Evolutionary conservation across 192 early-diverging fungal species (phyloP).

Genomic region (Diversispora epigaea): DNA sequence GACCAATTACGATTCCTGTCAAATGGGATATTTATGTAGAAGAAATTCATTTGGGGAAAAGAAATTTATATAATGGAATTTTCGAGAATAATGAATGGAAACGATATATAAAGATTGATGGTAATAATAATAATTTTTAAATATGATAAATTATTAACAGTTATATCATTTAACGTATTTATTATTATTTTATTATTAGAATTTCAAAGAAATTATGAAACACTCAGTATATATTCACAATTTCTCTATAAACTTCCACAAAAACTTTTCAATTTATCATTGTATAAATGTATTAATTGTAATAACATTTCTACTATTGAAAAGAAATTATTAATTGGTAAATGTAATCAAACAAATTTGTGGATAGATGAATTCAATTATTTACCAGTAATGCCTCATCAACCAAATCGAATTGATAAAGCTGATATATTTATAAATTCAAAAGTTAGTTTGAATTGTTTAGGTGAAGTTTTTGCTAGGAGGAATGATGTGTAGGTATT

Average conservation of each 20-base stretch:
- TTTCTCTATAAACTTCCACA: slow-evolving; percentile 2
- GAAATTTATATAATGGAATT: background rate
- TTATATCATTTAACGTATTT: background rate
- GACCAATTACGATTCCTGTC: background rate
- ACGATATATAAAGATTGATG: slow-evolving; percentile 17
- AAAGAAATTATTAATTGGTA: background rate
- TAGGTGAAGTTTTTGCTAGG: background rate
- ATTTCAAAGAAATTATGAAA: background rate
- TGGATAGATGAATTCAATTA: background rate
- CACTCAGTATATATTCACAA: slow-evolving; percentile 1
- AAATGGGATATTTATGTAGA: slow-evolving; percentile 15
- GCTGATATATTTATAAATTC: slow-evolving; percentile 10
- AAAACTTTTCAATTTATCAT: background rate
- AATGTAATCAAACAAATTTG: slow-evolving; percentile 11
- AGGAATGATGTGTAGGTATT: background rate
- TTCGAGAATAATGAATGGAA: slow-evolving; percentile 2
- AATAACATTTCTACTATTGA: background rate
- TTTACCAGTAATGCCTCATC: slow-evolving; percentile 1
- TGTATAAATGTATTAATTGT: slow-evolving; percentile 14
- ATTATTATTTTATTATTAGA: background rate
- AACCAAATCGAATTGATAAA: slow-evolving; percentile 9
- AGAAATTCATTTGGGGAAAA: background rate
- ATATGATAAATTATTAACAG: background rate
- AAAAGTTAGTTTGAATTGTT: slow-evolving; percentile 5
- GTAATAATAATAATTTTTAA: background rate